Percentiles rank a stretch among this genome's conserved stretches.
phyloP scores from a whole-genome alignment of 768 basidiomycete genomes.

The Exidia glandulosa region DNA sequence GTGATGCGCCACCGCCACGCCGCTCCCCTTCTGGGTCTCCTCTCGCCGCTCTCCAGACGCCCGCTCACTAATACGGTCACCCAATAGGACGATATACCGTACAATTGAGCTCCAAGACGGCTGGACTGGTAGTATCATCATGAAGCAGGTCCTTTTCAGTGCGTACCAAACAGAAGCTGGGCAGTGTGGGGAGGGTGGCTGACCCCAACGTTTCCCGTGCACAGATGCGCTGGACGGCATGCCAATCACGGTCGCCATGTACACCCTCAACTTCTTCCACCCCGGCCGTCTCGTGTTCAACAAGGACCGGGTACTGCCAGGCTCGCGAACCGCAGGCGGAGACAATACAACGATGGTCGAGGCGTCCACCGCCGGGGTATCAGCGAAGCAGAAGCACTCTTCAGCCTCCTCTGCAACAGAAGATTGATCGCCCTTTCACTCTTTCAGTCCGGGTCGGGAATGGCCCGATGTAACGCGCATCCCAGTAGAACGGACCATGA shows the following conservation, averaged over 20 bases:
- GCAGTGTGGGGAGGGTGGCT: neutral
- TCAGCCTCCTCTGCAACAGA: no score
- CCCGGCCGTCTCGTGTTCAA: neutral
- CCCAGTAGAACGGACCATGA: no score
- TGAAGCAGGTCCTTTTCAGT: conserved; percentile 38
- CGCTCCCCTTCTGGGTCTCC: no score
- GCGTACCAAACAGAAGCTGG: conserved; percentile 3
- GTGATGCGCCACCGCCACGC: no score
- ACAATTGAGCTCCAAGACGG: conserved; percentile 40
- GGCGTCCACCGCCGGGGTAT: no score
- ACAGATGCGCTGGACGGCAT: conserved; percentile 6
- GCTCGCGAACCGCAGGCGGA: neutral
- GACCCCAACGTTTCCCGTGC: neutral
- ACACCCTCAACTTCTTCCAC: conserved; percentile 5
- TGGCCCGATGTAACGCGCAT: no score
- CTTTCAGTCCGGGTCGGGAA: no score
- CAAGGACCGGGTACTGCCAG: neutral
- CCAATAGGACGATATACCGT: conserved; percentile 37
- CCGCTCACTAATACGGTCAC: neutral
- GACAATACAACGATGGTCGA: no score
- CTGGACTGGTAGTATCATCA: conserved; percentile 40
- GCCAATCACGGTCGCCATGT: conserved; percentile 6
- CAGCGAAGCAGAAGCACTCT: no score
- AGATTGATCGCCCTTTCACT: no score
- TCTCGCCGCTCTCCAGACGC: conserved; percentile 6